Conservation (phyloP, 441 rosid species). For the Mallotus repandus region DNA sequence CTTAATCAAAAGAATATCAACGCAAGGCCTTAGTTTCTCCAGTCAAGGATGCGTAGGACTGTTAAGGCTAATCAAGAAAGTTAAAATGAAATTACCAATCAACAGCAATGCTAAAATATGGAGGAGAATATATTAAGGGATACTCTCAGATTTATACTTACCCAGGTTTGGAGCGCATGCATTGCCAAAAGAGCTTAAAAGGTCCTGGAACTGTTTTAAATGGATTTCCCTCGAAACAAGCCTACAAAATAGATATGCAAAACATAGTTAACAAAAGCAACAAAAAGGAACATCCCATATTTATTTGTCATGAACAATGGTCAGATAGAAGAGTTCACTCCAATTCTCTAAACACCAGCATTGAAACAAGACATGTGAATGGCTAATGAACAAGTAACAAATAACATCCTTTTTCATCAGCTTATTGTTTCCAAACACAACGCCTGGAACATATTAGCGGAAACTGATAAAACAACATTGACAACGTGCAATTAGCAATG, state of each 20-base stretch:
- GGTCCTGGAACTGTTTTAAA: conserved; percentile 98
- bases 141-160: conserved; percentile 28
- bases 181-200: conserved; percentile 80
- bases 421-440: too few relatives aligned
- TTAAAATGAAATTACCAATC: neutral
- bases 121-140: neutral
- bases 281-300: neutral
- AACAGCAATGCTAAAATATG: neutral
- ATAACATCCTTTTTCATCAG: too few relatives aligned
- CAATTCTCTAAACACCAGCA: neutral
- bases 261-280: neutral
- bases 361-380: neutral
- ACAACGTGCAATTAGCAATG: too few relatives aligned
- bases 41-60: too few relatives aligned
- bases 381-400: too few relatives aligned
- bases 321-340: neutral
- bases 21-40: neutral
- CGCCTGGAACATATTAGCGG: too few relatives aligned
- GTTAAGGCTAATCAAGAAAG: too few relatives aligned
- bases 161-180: conserved; percentile 99
- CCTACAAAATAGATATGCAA: conserved; percentile 42
- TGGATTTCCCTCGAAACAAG: conserved; percentile 94
- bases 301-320: neutral
- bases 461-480: too few relatives aligned
- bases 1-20: too few relatives aligned